Evolutionary conservation across 2,329 filamentous ascomycete species (phyloP), one percentile per base, ranked within the genome.

Genomic region (Nothopassalora personata): DNA sequence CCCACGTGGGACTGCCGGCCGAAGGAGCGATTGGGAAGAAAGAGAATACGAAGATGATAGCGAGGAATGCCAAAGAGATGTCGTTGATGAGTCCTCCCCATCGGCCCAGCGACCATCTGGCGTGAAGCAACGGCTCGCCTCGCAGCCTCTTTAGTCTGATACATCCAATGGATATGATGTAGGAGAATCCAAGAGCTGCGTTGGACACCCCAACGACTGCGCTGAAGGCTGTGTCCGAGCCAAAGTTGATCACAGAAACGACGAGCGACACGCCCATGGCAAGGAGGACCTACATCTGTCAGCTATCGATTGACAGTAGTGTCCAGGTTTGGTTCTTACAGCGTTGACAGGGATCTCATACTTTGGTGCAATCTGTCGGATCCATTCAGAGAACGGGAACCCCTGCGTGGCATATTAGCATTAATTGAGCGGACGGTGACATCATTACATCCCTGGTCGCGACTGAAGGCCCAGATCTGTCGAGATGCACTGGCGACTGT

Each of bases 201-300:
- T 71, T 71, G 8, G 72, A 71, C 1, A 80, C 71, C 5, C 74
- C 75, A 36, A 75, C 66, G 59, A 78, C 73, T 39, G 72, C 72
- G 61, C 75, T 74, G 65, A 77, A 73, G 4, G 75, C 73, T 7
- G 71, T 66, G n/a, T 68, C 66, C 9, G 72, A 74, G 57, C 75
- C 75, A 58, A 77, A 72, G 60, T 77, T 77, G 71, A 77, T 76
- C 51, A 71, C 71, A n/a, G 69, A 68, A 15, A 77, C 68, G 48
- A 75, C 59, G 19, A 70, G 64, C 2, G 68, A 71, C 15, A 74
- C 67, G 18, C 58, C 62, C 13, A 69, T 63, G 55, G 66, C 70
- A 11, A 72, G 59, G 10, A 70, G 59, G 4, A 73, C 63, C 58
- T 67, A 43, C 30, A 47, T 36, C 8, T 30, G 36, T 64, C 50